These are phyloP conservation scores for Akanthomyces dipterigenus DNA, from an alignment of 2,329 filamentous ascomycete genomes.

Conservation along the genomic window DNA sequence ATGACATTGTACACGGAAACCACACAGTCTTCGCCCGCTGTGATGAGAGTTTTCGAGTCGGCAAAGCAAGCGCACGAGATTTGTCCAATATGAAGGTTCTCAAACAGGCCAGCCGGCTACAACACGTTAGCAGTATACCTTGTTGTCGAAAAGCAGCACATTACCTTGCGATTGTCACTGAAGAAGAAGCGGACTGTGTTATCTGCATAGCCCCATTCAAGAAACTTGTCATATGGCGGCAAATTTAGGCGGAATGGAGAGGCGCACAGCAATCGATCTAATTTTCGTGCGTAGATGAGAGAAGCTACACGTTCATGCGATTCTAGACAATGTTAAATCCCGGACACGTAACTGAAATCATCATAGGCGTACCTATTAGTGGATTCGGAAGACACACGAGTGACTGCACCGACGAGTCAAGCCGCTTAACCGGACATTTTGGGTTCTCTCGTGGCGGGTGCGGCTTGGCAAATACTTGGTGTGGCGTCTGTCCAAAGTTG, in stretches of 20 bases:
- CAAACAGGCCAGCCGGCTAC: slow-evolving; percentile 72
- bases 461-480: slow-evolving; percentile 80
- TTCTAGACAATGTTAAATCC: slow-evolving; percentile 28
- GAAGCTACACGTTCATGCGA: slow-evolving; percentile 75
- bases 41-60: slow-evolving; percentile 85
- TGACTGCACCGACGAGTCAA: slow-evolving; percentile 72
- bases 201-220: slow-evolving; percentile 95
- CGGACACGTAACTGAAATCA: not conserved
- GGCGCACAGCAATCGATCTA: slow-evolving; percentile 77
- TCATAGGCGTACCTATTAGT: slow-evolving; percentile 51
- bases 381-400: slow-evolving; percentile 74
- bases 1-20: slow-evolving; percentile 75
- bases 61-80: slow-evolving; percentile 78
- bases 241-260: slow-evolving; percentile 82
- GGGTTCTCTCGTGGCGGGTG: slow-evolving; percentile 71
- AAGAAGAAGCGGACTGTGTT: slow-evolving; percentile 88
- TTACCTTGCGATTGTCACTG: slow-evolving; percentile 69
- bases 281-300: slow-evolving; percentile 68
- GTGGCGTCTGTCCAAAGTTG: slow-evolving; percentile 96
- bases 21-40: slow-evolving; percentile 86
- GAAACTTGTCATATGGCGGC: slow-evolving; percentile 83
- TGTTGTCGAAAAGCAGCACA: slow-evolving; percentile 5
- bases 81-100: slow-evolving; percentile 89
- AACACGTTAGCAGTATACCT: slow-evolving; percentile 21
- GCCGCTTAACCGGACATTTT: slow-evolving; percentile 55